Base-by-base conservation (phyloP, 306 rosid genomes). In the Nissolia schottii region DNA sequence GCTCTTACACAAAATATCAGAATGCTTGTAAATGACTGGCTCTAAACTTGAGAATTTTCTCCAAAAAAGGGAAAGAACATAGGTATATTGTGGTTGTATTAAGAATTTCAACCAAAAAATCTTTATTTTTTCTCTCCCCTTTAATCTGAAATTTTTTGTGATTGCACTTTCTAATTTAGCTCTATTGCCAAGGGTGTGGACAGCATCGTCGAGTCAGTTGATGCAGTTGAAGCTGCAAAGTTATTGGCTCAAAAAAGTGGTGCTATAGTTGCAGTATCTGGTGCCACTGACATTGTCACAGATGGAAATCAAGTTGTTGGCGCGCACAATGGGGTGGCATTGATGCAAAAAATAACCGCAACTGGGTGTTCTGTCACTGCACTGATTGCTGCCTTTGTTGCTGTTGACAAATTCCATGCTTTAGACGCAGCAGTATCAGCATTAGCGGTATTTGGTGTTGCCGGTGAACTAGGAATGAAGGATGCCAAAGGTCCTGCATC, bases 351-450 rank as follows among this genome's bases (percentile, higher is more conserved):
- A 72, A 85, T 94, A 70, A 91, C 98, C 5, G 97, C 96, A 71
- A 91, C 96, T 2, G 91, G 97, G 24, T 91, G 98, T 79, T 87
- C 98, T 3, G 96, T 94, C 62, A 85, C 97, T 61, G 94, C 96
- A 37, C 88, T 94, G 5, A 71, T 94, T 67, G 91, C 96, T 49
- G 98, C 97, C 56, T 89, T 91, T 70, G 81, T 94, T 61, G 86
- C 98, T 3, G 90, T 91, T 69, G 98, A 91, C 80, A 85, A 81
- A 55, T 19, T 10, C 15, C 76, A 82, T 69, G 84, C 87, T 54
- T 80, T 94, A 46, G 98, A 91, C 7, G 96, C 91, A 1, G 49
- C 91, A 3, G 88, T 90, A 37, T 77, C 83, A 1, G 93, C 97
- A 2, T 71, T 90, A 6, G 83, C 95, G 3, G 70, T 91, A 57